Evolutionary conservation across 768 basidiomycete species (phyloP).

Genomic region (Naganishia onofrii): DNA sequence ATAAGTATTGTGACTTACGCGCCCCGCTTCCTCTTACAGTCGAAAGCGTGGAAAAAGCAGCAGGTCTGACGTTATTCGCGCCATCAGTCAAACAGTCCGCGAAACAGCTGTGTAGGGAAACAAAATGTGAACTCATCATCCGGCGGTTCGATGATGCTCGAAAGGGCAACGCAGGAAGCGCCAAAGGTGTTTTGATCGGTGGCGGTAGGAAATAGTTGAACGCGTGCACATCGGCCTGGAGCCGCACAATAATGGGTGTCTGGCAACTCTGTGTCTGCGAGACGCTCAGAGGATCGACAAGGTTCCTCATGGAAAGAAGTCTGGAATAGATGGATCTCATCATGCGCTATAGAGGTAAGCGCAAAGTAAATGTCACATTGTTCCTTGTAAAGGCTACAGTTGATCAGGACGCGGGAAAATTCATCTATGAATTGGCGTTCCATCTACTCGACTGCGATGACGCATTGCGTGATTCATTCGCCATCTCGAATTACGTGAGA

Average conservation of each 20-base stretch:
- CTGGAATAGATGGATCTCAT: no score
- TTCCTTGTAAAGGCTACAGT: no score
- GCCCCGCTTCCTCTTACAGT: slow-evolving; percentile 57
- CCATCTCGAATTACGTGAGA: no score
- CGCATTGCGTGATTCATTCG: no score
- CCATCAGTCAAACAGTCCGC: slow-evolving; percentile 69
- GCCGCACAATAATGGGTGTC: not conserved
- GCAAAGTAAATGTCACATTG: no score
- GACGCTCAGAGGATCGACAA: not conserved
- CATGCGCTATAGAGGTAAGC: no score
- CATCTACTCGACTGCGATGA: no score
- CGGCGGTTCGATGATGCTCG: slow-evolving; percentile 86
- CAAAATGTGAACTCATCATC: slow-evolving; percentile 83
- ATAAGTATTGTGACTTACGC: not conserved
- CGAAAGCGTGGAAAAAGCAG: slow-evolving; percentile 84
- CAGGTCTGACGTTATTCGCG: slow-evolving; percentile 83
- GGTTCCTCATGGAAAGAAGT: no score
- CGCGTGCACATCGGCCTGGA: not conserved
- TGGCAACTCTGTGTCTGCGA: not conserved
- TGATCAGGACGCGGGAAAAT: no score
- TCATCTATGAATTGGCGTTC: no score
- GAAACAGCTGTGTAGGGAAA: slow-evolving; percentile 82
- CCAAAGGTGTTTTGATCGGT: slow-evolving; percentile 12
- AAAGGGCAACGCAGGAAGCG: slow-evolving; percentile 53
- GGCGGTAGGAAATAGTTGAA: not conserved